A percentile compares a stretch with the other conserved stretches of the same genome.
Evolutionary conservation across 2,329 filamentous ascomycete genomes (phyloP).

Genomic region (Colletotrichum eremochloae): DNA sequence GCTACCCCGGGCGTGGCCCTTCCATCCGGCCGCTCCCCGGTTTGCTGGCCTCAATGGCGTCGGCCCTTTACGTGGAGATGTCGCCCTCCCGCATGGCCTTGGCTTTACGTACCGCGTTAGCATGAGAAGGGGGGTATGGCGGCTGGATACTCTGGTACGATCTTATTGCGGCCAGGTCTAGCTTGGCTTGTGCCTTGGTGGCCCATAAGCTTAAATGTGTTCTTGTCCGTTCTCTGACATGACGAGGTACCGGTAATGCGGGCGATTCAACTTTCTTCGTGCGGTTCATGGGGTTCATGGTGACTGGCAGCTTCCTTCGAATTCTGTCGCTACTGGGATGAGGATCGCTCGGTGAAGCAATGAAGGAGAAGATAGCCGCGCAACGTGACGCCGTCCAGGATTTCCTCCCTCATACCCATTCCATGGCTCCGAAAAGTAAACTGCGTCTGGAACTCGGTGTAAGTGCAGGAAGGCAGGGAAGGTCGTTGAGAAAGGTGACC

Average conservation of each 20-base stretch:
- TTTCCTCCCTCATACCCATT: not conserved
- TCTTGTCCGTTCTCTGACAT: not conserved
- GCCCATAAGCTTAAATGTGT: slow-evolving; percentile 16
- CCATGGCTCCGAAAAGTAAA: slow-evolving; percentile 17
- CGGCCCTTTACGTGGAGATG: slow-evolving; percentile 36
- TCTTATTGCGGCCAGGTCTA: not conserved
- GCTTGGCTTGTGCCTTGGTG: slow-evolving; percentile 1
- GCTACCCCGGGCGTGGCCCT: slow-evolving; percentile 32
- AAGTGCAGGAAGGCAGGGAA: slow-evolving; percentile 17
- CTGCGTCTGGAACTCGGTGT: slow-evolving; percentile 9
- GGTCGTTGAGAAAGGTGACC: slow-evolving; percentile 28
- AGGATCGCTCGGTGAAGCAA: not conserved
- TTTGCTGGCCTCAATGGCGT: slow-evolving; percentile 32
- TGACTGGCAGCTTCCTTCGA: not conserved
- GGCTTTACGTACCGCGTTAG: slow-evolving; percentile 19
- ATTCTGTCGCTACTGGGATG: not conserved
- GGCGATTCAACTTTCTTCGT: not conserved
- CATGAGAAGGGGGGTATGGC: not conserved
- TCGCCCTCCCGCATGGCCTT: slow-evolving; percentile 19
- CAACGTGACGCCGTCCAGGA: slow-evolving; percentile 2
- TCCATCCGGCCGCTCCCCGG: slow-evolving; percentile 36
- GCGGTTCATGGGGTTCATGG: too few relatives aligned
- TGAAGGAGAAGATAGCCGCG: not conserved
- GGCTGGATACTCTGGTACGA: slow-evolving; percentile 18
- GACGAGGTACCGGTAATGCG: not conserved